Evolutionary conservation across 768 basidiomycete genomes (phyloP), one percentile per base, ranked within the genome.

Genomic region (Trametes cinnabarina): DNA sequence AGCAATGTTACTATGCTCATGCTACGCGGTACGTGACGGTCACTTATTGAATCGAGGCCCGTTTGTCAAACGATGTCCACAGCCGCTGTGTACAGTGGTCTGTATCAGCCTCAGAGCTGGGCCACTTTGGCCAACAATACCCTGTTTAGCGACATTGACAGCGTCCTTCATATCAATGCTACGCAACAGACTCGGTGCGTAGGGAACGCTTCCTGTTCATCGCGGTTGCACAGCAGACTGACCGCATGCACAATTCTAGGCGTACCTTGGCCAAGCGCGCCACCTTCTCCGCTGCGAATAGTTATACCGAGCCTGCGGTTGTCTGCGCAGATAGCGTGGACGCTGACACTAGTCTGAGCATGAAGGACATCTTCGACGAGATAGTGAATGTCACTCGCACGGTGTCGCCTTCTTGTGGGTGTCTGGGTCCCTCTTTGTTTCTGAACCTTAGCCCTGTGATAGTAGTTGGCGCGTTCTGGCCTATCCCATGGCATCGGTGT

Each of bases 281-380:
- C 30, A 50, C 46, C 0, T 54, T 49, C 51, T 52, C 39, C 50
- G n/a, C 26, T 17, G 15, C 22, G 22, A 19, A 48, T 39, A 59
- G 58, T 40, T 59, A 53, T 39, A 59, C 58, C 14, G 51, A 59
- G 28, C 51, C 51, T 3, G 58, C 58, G 4, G 47, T 59, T 19
- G 46, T 59, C 14, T 59, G 58, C 39, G 58, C 51, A 4, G 58
- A 59, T 39, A 59, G 58, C 51, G 58, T 54, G 43, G 50, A 56
- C 26, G 55, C 54, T 1, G 60, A 61, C 39, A 44, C 47, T 2
- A 39, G 7, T 12, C 14, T 57, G 32, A 57, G 25, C 30, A 61
- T 57, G 30, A 40, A 34, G 1, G 55, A 42, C 22, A 17, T 61
- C 20, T 61, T 61, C 35, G 55, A 56, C 60, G 55, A 52, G 46